Percentiles rank a stretch among this genome's conserved stretches.
Evolutionary conservation across 2,329 filamentous ascomycete genomes (phyloP).

Genomic region (Trichoderma afroharzianum): DNA sequence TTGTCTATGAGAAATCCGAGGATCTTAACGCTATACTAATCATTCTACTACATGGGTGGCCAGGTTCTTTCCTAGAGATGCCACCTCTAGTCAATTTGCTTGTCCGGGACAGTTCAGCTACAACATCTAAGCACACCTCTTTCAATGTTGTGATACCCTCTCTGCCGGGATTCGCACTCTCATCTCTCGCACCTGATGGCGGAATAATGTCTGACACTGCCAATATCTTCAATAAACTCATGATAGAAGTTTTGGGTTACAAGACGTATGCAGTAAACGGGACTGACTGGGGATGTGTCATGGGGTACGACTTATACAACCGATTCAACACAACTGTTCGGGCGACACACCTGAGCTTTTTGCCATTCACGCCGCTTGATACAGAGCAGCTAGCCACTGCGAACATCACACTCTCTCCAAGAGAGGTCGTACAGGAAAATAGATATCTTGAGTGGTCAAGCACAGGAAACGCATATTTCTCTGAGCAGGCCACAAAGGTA

Average conservation of each 20-base stretch:
- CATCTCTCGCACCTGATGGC: neutral
- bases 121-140: neutral
- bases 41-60: neutral
- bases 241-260: neutral
- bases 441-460: neutral
- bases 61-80: neutral
- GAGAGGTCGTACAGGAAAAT: neutral
- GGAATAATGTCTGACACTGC: neutral
- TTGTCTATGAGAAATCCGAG: neutral
- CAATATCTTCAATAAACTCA: neutral
- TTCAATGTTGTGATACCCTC: neutral
- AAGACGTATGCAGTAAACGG: neutral
- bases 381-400: neutral
- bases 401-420: neutral
- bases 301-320: neutral
- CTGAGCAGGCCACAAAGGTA: neutral
- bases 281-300: neutral
- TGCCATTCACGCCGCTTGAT: neutral
- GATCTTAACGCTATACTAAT: neutral
- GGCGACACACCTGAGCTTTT: neutral
- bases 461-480: neutral
- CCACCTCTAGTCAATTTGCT: neutral
- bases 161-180: neutral
- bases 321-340: neutral
- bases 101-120: neutral